phyloP scores from a whole-genome alignment of 768 basidiomycete species.

The Crassisporium funariophilum region DNA sequence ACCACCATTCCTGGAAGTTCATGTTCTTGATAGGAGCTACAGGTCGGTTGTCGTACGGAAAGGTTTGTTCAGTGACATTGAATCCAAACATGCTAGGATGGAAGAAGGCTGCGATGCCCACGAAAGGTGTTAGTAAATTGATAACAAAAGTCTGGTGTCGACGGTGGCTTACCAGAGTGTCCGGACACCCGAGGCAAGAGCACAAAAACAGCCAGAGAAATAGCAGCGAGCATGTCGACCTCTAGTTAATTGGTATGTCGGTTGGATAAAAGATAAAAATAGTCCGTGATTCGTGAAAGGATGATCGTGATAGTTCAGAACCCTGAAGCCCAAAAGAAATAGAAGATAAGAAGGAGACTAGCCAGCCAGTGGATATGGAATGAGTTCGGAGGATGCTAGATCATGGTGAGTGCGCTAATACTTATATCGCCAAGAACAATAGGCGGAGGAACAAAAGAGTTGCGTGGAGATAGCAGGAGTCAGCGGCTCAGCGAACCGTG shows the following conservation, averaged over 20 bases:
- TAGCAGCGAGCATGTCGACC: constrained; percentile 20
- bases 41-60: constrained; percentile 66
- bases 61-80: constrained; percentile 60
- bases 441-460: neutral
- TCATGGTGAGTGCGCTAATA: too few species aligned
- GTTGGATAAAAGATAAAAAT: neutral
- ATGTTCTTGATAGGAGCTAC: constrained; percentile 43
- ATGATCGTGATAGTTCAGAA: constrained; percentile 6
- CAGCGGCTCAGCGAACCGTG: neutral
- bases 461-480: neutral
- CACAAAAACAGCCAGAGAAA: constrained; percentile 17
- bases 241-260: neutral
- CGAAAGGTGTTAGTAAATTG: neutral
- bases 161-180: constrained; percentile 27
- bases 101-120: constrained; percentile 52
- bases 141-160: neutral
- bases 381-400: neutral
- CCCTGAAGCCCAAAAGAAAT: constrained; percentile 6
- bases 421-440: neutral
- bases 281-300: constrained; percentile 2
- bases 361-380: constrained; percentile 20
- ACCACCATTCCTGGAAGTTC: constrained; percentile 66
- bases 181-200: constrained; percentile 26
- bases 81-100: constrained; percentile 68
- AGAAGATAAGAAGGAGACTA: constrained; percentile 8